Evolutionary conservation across 257 asterid genomes (phyloP), one percentile per base, ranked within the genome.

Genomic region (Solanum acaule): DNA sequence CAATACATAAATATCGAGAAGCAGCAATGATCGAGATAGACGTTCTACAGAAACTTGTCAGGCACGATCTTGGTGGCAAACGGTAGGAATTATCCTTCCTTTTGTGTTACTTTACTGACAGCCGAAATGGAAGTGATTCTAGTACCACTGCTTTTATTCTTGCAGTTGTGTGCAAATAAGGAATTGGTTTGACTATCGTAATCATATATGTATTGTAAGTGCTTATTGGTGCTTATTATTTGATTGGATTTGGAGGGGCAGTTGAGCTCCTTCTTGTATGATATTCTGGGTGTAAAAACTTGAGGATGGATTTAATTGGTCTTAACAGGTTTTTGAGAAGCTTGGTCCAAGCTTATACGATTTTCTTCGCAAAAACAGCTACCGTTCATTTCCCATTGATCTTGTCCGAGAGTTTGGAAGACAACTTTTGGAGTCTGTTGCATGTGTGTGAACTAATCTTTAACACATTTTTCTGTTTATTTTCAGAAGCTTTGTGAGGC

Each of bases 301-400:
- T 79, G 85, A 79, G 85, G 93, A 93, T 96, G 92, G 91, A 91
- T 92, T 92, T 92, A 91, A 92, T 93, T 95, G 98, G 92, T 95
- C 88, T 92, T 92, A 92, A 90, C 98, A 96, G 99, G 99, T 96
- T 83, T 96, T 96, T 94, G 99, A 96, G 99, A 96, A 93, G 98
- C 99, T 96, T 93, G 99, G 98, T 88, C 99, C 98, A 92, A 95
- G 98, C 93, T 95, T 96, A 93, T 96, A 95, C 88, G 99, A 94
- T 93, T 94, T 96, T 92, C 98, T 95, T 91, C 95, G 95, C 97
- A 96, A 93, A 94, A 96, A 95, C 94, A 96, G 93, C 93, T 93
- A 96, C 89, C 94, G 94, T 91, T 92, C 99, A 91, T 94, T 95
- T 93, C 98, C 98, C 91, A 93, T 95, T 93, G 99, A 95, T 93